Base-by-base conservation (phyloP, 108 stramenopile species). In the Halocafeteria seosinensis region DNA sequence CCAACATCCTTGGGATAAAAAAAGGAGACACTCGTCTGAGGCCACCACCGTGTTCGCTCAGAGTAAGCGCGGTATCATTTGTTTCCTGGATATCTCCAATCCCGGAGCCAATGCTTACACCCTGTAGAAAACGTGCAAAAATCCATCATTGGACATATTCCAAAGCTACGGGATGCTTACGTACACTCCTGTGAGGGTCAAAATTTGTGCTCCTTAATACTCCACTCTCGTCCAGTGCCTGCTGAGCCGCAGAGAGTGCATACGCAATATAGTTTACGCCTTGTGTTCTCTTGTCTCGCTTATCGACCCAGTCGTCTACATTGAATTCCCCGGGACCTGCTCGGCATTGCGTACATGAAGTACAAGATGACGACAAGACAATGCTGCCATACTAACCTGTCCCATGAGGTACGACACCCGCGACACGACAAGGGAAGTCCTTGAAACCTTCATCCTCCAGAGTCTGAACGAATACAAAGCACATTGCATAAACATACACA, bases 1-100 rank as follows among this genome's bases (percentile, higher is more conserved):
- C 61, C 52, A 97, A 76, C 13, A 92, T 76, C 37, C 84, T 87
- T 27, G 95, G 92, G 38, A 97, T 87, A 73, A 97, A 97, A 72
- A 87, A 90, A 0, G 95, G 92, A 17, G 75, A 74, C 5, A 91
- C 70, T 37, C 76, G 53, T 25, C 47, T 67, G 37, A 59, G 33
- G n/a, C 42, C 42, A 17, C 17, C 42, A 17, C 42, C 42, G 42
- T n/a, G 17, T 47, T 17, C 17, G n/a, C 17, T n/a, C 17, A 47
- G 42, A n/a, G 42, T n/a, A 17, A 21, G 42, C 42, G 42, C 42
- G 17, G n/a, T n/a, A 17, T 47, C 17, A 17, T 21, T n/a, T 47
- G 42, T 47, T n/a, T 51, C 66, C n/a, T 67, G 47, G 37, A 86
- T 50, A 30, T 25, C 29, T 11, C 88, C 89, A 82, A 89, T 90